Conservation (phyloP, 2,329 filamentous ascomycete species). For the Coniochaeta hoffmannii region DNA sequence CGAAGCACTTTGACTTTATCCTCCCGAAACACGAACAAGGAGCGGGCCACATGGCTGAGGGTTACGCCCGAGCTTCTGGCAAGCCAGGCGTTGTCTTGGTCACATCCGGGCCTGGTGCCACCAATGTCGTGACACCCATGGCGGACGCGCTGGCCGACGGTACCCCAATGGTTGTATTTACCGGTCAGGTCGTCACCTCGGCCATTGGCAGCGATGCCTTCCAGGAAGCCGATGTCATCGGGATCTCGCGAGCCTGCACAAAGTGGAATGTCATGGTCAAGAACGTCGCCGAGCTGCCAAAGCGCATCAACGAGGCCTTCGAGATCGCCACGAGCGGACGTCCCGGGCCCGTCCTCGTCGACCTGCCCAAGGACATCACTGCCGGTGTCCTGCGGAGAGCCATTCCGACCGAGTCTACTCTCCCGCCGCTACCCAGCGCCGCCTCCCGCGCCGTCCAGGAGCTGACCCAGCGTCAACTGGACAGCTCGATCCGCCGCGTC, state of each 20-base stretch:
- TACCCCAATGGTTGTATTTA: constrained; percentile 93
- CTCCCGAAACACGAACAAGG: constrained; percentile 95
- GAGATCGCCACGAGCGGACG: constrained; percentile 94
- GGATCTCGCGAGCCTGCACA: constrained; percentile 89
- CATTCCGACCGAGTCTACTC: constrained; percentile 67
- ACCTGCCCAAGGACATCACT: constrained; percentile 94
- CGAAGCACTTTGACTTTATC: constrained; percentile 91
- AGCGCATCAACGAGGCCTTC: constrained; percentile 94
- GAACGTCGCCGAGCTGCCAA: constrained; percentile 84
- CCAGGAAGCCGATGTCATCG: constrained; percentile 91
- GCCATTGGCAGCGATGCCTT: constrained; percentile 94
- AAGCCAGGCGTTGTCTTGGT: constrained; percentile 94
- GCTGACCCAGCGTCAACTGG: constrained; percentile 62
- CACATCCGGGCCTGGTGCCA: constrained; percentile 92
- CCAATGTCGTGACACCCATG: constrained; percentile 94
- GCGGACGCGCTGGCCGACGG: constrained; percentile 94
- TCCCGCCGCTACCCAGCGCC: constrained; percentile 77
- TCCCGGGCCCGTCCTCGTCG: constrained; percentile 89
- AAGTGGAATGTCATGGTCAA: constrained; percentile 99
- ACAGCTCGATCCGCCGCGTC: constrained; percentile 66
- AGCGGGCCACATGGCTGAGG: constrained; percentile 97
- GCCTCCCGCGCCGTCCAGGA: constrained; percentile 77
- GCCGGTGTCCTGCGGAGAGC: constrained; percentile 74
- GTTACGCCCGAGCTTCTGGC: constrained; percentile 88
- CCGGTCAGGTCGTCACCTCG: constrained; percentile 81